These are phyloP conservation scores for Lecanicillium sp. DNA, from an alignment of 2,329 filamentous ascomycete genomes.

Conservation along the genomic window DNA sequence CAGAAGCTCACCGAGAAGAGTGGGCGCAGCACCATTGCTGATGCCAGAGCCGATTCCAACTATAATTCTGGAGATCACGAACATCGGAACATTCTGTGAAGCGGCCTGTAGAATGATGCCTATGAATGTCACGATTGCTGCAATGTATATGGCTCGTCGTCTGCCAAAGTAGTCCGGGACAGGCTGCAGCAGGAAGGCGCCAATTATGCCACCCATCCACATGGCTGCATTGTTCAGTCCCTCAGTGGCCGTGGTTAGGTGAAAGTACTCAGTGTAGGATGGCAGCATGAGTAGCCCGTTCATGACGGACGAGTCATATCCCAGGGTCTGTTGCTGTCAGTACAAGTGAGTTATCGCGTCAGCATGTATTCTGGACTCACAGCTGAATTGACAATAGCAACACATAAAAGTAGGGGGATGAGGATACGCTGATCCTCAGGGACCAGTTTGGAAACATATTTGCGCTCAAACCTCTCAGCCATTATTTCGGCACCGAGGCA, in stretches of 20 bases:
- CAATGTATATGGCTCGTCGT: slow-evolving; percentile 15
- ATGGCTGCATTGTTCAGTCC: slow-evolving; percentile 47
- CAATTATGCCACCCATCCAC: slow-evolving; percentile 42
- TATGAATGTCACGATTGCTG: slow-evolving; percentile 31
- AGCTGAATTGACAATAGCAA: too few species aligned
- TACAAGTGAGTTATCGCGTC: too few species aligned
- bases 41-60: slow-evolving; percentile 37
- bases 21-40: slow-evolving; percentile 33
- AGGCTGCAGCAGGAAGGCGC: slow-evolving; percentile 32
- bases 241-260: slow-evolving; percentile 39
- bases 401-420: too few species aligned
- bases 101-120: slow-evolving; percentile 39
- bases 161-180: slow-evolving; percentile 23
- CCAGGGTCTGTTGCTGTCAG: too few species aligned
- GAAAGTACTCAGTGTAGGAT: slow-evolving; percentile 47
- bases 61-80: slow-evolving; percentile 36
- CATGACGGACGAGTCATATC: too few species aligned
- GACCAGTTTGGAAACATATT: too few species aligned
- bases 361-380: too few species aligned
- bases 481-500: too few species aligned
- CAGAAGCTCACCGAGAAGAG: slow-evolving; percentile 43
- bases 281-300: slow-evolving; percentile 51
- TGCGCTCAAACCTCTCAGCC: too few species aligned
- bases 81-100: slow-evolving; percentile 43
- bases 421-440: too few species aligned